Base-by-base conservation (phyloP, 345 rosid genomes). In the Hypericum perforatum region DNA sequence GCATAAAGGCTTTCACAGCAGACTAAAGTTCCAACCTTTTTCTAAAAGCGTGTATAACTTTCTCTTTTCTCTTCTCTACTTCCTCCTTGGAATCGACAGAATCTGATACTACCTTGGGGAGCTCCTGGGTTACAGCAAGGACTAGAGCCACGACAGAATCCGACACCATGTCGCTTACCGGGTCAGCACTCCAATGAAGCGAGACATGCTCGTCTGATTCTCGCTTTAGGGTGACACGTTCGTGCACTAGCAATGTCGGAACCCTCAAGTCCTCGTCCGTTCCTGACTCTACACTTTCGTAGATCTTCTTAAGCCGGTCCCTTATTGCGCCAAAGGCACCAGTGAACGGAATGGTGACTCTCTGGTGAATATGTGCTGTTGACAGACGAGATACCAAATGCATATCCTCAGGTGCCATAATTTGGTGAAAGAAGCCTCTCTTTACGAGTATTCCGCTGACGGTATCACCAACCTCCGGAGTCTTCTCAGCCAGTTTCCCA, bases 381-480 rank as follows among this genome's bases (percentile, higher is more conserved):
- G 92, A 81, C 43, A 91, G 79, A 78, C 87, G 96, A 29, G 98
- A 91, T 74, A 91, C 87, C 37, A 86, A 77, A 66, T 85, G 95
- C 53, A 91, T 92, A 72, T 91, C 98, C 52, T 81, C 98, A 1
- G 96, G 88, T 37, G 95, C 95, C 98, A 91, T 91, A 53, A 91
- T 87, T 76, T 91, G 98, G 65, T 82, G 85, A 44, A 95, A 75
- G 70, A 87, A 91, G 37, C 92, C 92, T 74, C 87, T 87, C 89
- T 91, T 91, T 29, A 81, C 92, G 22, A 87, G 82, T 59, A 85
- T 72, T 16, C 92, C 96, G 41, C 86, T 82, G 29, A 85, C 98
- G 11, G 80, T 68, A 41, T 91, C 95, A 5, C 88, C 92, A 13
- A 64, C 82, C 37, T 75, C 89, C 0, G 95, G 98, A 8, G 88